Evolutionary conservation across 371 early-diverging fungal genomes (phyloP).

Genomic region (Apophysomyces variabilis): DNA sequence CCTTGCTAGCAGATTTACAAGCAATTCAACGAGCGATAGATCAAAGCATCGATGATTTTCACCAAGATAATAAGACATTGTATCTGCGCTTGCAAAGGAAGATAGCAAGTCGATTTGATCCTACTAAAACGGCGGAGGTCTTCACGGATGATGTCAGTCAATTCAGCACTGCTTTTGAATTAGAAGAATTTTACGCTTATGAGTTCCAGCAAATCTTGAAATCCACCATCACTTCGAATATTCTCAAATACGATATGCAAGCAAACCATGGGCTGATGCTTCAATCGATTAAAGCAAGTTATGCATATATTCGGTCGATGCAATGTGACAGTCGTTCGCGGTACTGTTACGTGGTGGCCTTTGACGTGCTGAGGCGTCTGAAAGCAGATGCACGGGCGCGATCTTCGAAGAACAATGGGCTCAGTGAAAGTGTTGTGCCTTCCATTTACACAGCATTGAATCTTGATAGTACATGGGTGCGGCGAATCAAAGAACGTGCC

Average conservation of each 20-base stretch:
- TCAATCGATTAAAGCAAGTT: slow-evolving; percentile 29
- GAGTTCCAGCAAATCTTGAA: slow-evolving; percentile 18
- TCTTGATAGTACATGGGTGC: slow-evolving; percentile 23
- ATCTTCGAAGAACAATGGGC: slow-evolving; percentile 16
- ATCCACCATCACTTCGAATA: slow-evolving; percentile 4
- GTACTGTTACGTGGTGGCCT: slow-evolving; percentile 34
- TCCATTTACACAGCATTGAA: slow-evolving; percentile 26
- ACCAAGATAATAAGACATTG: slow-evolving; percentile 17
- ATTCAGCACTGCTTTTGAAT: slow-evolving; percentile 32
- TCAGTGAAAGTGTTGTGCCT: slow-evolving; percentile 17
- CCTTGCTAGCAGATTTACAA: slow-evolving; percentile 28
- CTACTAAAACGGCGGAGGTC: slow-evolving; percentile 13
- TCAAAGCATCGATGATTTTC: slow-evolving; percentile 17
- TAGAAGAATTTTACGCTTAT: slow-evolving; percentile 40
- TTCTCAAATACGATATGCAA: slow-evolving; percentile 18
- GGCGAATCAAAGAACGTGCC: slow-evolving; percentile 12
- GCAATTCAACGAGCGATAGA: slow-evolving; percentile 19
- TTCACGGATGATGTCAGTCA: slow-evolving; percentile 16
- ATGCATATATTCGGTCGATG: slow-evolving; percentile 26
- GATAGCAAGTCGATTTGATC: slow-evolving; percentile 29
- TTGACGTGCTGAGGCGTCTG: slow-evolving; percentile 26
- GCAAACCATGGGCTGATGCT: slow-evolving; percentile 18
- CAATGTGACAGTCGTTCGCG: slow-evolving; percentile 20
- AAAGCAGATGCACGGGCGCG: slow-evolving; percentile 31
- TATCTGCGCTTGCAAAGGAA: slow-evolving; percentile 16